Base-by-base conservation (phyloP, 1,139 yeast genomes). In the Yamadazyma friedrichii region DNA sequence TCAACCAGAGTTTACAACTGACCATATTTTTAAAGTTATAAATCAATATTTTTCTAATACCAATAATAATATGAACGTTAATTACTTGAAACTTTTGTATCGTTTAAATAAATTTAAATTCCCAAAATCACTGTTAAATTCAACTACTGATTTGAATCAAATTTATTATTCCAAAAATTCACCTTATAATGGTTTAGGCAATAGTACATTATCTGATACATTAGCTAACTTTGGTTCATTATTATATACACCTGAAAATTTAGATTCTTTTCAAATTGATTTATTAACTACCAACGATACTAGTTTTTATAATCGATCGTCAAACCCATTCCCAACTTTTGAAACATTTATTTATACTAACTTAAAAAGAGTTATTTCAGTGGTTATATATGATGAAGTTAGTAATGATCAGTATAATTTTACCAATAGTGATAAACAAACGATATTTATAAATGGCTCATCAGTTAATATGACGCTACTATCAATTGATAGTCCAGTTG, bases 51-150 rank as follows among this genome's bases (percentile, higher is more conserved):
- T 84, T 9, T 38, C 42, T 0, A 53, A 46, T 1, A 80, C 89
- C 2, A 80, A 85, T 47, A 77, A 81, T 16, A 74, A 76, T 44
- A 52, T 82, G 47, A 67, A 75, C 15, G 85, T 80, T 2, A 75
- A 79, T 53, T 53, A 80, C 26, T 35, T 86, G n/a, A 68, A 71
- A 37, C 28, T 88, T 15, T 56, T 82, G n/a, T 54, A 84, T 41
- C 41, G 48, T 22, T 35, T 51, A n/a, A 39, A 44, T 13, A 26
- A 73, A 74, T 43, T 61, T 79, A 42, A 65, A 64, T 40, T 44
- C 41, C 46, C 53, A 31, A 9, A 39, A 29, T 15, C 34, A 28
- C 28, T 43, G 30, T 13, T 41, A 29, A 39, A 47, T 41, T 26
- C 41, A 11, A 42, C 47, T 6, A 15, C 34, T 2, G 26, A 36